phyloP scores from a whole-genome alignment of 78 protist genomes.

The Creolimax fragrantissima region DNA sequence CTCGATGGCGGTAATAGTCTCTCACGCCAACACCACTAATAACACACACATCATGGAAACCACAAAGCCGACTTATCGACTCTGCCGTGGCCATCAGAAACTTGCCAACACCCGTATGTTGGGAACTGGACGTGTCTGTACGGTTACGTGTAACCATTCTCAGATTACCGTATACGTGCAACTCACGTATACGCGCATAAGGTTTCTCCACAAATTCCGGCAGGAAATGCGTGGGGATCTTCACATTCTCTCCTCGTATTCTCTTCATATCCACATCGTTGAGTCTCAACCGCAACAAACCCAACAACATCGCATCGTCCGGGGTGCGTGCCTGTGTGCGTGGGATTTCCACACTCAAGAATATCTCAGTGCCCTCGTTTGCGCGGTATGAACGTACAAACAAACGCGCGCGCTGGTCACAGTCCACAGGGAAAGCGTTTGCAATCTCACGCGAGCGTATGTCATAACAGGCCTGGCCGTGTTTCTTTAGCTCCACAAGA shows the following conservation, averaged over 20 bases:
- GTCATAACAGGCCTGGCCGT: constrained; percentile 1
- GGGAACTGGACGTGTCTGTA: background rate
- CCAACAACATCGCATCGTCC: background rate
- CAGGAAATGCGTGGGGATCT: background rate
- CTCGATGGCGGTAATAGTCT: background rate
- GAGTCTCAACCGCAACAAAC: background rate
- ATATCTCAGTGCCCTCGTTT: constrained; percentile 1
- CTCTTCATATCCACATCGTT: background rate
- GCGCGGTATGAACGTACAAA: background rate
- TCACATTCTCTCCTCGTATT: background rate
- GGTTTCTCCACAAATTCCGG: background rate
- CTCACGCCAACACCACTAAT: constrained; percentile 6
- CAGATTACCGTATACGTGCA: constrained; percentile 4
- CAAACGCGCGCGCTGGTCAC: background rate
- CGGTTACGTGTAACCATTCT: background rate
- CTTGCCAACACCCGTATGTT: constrained; percentile 16
- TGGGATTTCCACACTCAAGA: background rate
- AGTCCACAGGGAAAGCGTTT: constrained; percentile 7
- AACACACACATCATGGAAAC: background rate
- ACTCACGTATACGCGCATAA: background rate
- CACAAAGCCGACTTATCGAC: background rate
- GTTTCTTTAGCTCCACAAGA: background rate
- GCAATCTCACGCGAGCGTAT: constrained; percentile 15
- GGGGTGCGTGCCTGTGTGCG: background rate
- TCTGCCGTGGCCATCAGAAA: constrained; percentile 13